Conservation (phyloP, 768 basidiomycete species). For the Suillus tomentosus region DNA sequence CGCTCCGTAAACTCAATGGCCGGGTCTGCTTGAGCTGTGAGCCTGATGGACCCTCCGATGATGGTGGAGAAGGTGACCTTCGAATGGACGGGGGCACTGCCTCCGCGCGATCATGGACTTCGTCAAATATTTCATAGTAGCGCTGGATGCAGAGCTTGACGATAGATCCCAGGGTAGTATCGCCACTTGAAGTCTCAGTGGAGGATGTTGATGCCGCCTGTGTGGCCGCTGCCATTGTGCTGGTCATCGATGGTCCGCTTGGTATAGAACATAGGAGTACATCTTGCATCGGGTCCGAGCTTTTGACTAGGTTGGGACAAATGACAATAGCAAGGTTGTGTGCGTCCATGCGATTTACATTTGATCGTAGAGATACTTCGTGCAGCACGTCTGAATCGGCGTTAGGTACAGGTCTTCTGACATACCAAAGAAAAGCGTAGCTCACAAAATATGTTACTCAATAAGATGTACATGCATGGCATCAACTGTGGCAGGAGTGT, state of each 20-base stretch:
- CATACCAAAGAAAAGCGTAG: constrained; percentile 8
- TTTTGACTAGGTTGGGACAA: constrained; percentile 75
- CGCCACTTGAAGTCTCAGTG: constrained; percentile 42
- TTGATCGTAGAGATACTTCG: constrained; percentile 70
- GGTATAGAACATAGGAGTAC: constrained; percentile 73
- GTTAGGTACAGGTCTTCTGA: not conserved
- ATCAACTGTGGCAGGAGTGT: constrained; percentile 66
- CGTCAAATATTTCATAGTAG: constrained; percentile 88
- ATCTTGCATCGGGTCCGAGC: constrained; percentile 67
- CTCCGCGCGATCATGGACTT: constrained; percentile 71
- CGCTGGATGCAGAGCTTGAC: constrained; percentile 78
- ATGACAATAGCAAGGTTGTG: constrained; percentile 81
- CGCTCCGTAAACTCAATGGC: constrained; percentile 35
- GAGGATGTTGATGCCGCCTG: constrained; percentile 20
- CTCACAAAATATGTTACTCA: constrained; percentile 70
- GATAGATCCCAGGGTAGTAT: constrained; percentile 68
- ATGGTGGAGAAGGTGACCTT: constrained; percentile 31
- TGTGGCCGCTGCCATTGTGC: constrained; percentile 15
- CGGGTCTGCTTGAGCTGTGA: constrained; percentile 26
- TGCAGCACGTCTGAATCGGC: constrained; percentile 66
- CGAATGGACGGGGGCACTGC: constrained; percentile 40
- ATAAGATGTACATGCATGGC: constrained; percentile 70
- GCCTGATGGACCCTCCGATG: constrained; percentile 22
- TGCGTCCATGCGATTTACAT: constrained; percentile 78
- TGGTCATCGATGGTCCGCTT: constrained; percentile 43